A percentile compares a stretch with the other conserved stretches of the same genome.
Conservation (phyloP, 148 eudicot species). For the Cornus controversa region DNA sequence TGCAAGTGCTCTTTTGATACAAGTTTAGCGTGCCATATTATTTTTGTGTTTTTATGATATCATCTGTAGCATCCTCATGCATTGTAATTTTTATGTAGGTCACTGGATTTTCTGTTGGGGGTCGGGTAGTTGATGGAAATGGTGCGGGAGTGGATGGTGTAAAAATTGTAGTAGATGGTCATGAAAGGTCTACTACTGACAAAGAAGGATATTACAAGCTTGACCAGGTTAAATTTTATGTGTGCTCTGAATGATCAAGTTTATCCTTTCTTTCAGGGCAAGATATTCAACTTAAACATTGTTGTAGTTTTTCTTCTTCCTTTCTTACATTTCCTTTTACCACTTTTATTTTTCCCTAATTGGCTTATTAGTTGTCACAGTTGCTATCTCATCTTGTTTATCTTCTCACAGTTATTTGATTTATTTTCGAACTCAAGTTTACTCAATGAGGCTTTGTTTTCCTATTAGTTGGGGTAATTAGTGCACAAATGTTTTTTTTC, state of each 20-base stretch:
- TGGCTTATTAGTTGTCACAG: neutral
- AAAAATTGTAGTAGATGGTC: conserved; percentile 76
- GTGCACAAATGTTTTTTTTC: neutral
- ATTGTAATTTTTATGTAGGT: conserved; percentile 47
- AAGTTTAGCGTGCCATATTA: neutral
- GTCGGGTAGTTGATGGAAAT: conserved; percentile 88
- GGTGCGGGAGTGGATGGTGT: conserved; percentile 85
- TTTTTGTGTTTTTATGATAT: neutral
- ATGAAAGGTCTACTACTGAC: conserved; percentile 78
- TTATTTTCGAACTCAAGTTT: neutral
- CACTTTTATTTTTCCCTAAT: neutral
- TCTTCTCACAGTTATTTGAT: neutral
- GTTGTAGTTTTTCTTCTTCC: neutral
- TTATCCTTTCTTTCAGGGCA: neutral
- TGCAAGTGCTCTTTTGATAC: neutral
- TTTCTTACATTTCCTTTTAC: neutral
- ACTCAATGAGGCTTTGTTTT: neutral
- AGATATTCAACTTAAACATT: too few species aligned
- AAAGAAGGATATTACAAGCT: conserved; percentile 91
- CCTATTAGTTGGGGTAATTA: neutral
- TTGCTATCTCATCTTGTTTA: neutral
- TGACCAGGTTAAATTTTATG: conserved; percentile 73
- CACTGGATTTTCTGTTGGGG: conserved; percentile 98
- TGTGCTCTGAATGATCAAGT: neutral
- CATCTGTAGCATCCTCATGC: neutral